Conservation (phyloP, 2,329 filamentous ascomycete species). For the Rhinocladiella similis region DNA sequence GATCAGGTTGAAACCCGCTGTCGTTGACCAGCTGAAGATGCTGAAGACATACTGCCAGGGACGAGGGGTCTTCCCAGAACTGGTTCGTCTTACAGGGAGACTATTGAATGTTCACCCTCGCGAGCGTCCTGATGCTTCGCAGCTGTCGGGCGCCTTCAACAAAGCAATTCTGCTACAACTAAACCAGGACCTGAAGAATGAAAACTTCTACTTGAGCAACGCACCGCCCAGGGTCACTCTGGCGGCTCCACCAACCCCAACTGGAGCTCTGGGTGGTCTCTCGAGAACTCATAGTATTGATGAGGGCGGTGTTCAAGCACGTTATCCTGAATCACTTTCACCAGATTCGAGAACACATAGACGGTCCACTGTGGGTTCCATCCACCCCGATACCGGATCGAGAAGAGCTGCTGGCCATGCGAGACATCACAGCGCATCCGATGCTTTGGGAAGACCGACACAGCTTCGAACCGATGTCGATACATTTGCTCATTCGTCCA, state of each 20-base stretch:
- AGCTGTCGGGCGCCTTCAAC: neutral
- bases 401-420: neutral
- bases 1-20: neutral
- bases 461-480: neutral
- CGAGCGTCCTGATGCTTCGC: neutral
- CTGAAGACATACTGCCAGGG: neutral
- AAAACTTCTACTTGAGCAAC: neutral
- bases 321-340: neutral
- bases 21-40: neutral
- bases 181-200: neutral
- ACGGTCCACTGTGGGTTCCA: neutral
- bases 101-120: neutral
- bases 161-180: neutral
- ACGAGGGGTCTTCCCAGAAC: neutral
- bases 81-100: neutral
- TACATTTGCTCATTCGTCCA: neutral
- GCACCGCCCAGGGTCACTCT: neutral
- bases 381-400: neutral
- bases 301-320: neutral
- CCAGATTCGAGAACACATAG: neutral
- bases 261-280: neutral
- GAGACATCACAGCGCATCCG: neutral
- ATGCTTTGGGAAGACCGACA: neutral
- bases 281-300: neutral
- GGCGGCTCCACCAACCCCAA: neutral